Evolutionary conservation across 805 yeast genomes (phyloP).

Genomic region (Schizosaccharomyces octosporus): DNA sequence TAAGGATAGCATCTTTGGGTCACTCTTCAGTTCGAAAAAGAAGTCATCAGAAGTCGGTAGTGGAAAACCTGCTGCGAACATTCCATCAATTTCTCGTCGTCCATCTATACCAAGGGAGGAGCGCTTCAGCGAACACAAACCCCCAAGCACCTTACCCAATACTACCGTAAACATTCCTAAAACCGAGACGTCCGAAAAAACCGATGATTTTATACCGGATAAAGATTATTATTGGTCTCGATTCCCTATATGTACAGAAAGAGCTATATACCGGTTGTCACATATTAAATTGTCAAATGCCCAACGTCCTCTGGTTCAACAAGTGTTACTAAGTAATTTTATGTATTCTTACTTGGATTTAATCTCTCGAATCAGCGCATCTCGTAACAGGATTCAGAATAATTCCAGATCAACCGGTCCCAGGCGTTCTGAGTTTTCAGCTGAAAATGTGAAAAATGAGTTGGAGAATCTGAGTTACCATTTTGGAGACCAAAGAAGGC

Average conservation of each 20-base stretch:
- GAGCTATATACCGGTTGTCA: constrained; percentile 80
- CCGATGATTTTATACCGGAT: neutral
- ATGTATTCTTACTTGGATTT: constrained; percentile 91
- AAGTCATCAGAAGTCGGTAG: neutral
- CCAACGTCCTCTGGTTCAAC: constrained; percentile 70
- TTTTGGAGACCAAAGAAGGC: neutral
- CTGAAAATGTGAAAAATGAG: neutral
- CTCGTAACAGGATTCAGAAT: neutral
- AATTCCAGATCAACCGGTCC: neutral
- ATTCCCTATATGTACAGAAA: constrained; percentile 81
- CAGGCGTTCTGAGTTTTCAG: neutral
- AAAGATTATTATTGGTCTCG: constrained; percentile 17
- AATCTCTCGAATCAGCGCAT: constrained; percentile 18
- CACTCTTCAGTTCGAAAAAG: neutral
- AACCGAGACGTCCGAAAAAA: neutral
- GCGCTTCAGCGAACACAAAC: neutral
- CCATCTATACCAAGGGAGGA: neutral
- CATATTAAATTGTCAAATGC: constrained; percentile 89
- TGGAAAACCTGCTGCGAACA: too few relatives aligned
- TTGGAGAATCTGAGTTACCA: neutral
- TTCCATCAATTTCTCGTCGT: too few relatives aligned
- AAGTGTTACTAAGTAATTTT: constrained; percentile 77
- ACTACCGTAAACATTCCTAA: neutral
- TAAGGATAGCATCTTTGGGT: neutral
- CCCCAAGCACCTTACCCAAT: neutral